phyloP scores from a whole-genome alignment of 768 basidiomycete genomes.

The Boletellus emodensis region DNA sequence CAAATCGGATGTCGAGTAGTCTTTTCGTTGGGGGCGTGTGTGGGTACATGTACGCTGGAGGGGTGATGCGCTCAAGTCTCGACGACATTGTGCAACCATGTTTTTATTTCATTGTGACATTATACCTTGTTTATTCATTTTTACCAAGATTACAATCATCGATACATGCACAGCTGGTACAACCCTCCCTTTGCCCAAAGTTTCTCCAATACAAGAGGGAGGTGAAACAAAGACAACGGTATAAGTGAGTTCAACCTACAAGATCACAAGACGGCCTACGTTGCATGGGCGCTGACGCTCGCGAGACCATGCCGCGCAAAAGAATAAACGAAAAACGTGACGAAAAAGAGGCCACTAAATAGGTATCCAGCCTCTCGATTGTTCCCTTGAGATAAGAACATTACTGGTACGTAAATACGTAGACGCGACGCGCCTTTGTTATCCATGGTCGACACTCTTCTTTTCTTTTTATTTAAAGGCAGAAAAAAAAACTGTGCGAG shows the following conservation, averaged over 20 bases:
- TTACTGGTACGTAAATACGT: slow-evolving; percentile 29
- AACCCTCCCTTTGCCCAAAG: slow-evolving; percentile 10
- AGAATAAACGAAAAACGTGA: slow-evolving; percentile 1
- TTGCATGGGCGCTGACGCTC: background rate
- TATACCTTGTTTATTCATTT: slow-evolving; percentile 5
- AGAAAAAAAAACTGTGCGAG: background rate
- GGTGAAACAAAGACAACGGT: slow-evolving; percentile 18
- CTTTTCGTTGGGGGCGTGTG: background rate
- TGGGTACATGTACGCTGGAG: background rate
- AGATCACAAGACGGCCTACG: slow-evolving; percentile 5
- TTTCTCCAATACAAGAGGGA: slow-evolving; percentile 11
- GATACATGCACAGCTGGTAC: slow-evolving; percentile 21
- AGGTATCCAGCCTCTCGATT: slow-evolving; percentile 29
- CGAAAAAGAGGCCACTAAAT: slow-evolving; percentile 24
- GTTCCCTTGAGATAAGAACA: slow-evolving; percentile 24
- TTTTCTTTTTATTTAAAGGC: slow-evolving; percentile 1
- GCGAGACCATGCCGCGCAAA: slow-evolving; percentile 5
- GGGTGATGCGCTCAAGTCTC: background rate
- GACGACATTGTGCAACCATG: background rate
- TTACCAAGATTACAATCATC: slow-evolving; percentile 20
- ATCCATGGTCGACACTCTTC: slow-evolving; percentile 8
- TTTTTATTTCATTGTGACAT: background rate
- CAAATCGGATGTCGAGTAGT: slow-evolving; percentile 19
- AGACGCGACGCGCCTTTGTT: background rate
- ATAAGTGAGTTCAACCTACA: slow-evolving; percentile 23